phyloP scores from a whole-genome alignment of 1,284 basidiomycete genomes.

The Neolentinus lepideus region DNA sequence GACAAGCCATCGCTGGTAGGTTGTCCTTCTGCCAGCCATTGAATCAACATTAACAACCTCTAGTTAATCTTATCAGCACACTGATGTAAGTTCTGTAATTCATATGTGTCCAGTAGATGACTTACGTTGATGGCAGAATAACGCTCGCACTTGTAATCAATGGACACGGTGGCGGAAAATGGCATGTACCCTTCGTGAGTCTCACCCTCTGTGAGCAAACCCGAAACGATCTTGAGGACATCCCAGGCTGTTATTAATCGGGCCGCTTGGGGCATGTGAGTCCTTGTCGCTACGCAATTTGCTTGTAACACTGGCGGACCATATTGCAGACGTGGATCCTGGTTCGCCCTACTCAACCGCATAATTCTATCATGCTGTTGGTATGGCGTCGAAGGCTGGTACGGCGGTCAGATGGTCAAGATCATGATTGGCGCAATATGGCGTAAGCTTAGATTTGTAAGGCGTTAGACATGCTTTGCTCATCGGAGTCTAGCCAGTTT shows the following conservation, averaged over 20 bases:
- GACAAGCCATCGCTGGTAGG: conserved; percentile 21
- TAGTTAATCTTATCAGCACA: conserved; percentile 12
- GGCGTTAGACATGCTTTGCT: not conserved
- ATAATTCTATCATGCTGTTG: conserved; percentile 24
- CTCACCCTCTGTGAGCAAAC: too few species aligned
- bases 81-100: conserved; percentile 5
- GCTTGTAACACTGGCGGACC: not conserved
- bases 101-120: not conserved
- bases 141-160: conserved; percentile 19
- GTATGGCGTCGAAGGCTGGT: conserved; percentile 23
- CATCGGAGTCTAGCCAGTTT: conserved; percentile 19
- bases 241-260: conserved; percentile 20
- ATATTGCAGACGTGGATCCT: conserved; percentile 18
- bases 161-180: conserved; percentile 23
- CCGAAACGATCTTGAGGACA: too few species aligned
- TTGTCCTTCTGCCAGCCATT: not conserved
- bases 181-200: conserved; percentile 25
- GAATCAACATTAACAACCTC: not conserved
- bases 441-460: conserved; percentile 17
- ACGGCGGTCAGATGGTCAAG: conserved; percentile 25
- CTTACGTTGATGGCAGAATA: conserved; percentile 13
- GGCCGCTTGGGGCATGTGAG: conserved; percentile 22
- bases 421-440: conserved; percentile 26
- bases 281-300: not conserved
- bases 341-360: conserved; percentile 20